Evolutionary conservation across 106 monocot species (phyloP).

Genomic region (Amphibolis antarctica): DNA sequence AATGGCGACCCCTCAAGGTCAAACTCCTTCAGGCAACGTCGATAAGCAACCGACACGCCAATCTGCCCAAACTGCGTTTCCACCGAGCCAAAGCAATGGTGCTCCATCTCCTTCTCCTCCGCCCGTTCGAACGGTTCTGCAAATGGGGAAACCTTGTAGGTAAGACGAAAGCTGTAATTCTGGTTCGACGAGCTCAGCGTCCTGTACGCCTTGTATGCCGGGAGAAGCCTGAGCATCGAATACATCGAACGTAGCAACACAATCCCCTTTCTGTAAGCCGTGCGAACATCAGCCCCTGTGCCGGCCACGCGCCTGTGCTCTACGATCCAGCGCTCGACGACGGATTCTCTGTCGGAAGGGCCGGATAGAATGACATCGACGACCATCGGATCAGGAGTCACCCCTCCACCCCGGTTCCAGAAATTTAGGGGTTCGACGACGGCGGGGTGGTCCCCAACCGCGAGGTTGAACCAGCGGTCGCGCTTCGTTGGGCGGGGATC

Average conservation of each 20-base stretch:
- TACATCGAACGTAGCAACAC: slow-evolving; percentile 68
- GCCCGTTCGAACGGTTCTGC: slow-evolving; percentile 44
- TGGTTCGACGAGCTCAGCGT: slow-evolving; percentile 43
- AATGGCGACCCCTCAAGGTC: slow-evolving; percentile 52
- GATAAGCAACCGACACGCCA: slow-evolving; percentile 45
- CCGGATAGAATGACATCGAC: slow-evolving; percentile 59
- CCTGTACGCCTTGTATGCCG: slow-evolving; percentile 46
- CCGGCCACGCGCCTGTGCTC: not conserved
- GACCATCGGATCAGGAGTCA: slow-evolving; percentile 42
- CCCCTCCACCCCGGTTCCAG: slow-evolving; percentile 18
- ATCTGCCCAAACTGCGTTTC: slow-evolving; percentile 74
- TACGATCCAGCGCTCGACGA: slow-evolving; percentile 33
- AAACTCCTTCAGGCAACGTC: slow-evolving; percentile 45
- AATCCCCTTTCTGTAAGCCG: slow-evolving; percentile 58
- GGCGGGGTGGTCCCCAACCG: slow-evolving; percentile 56
- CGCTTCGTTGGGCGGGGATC: slow-evolving; percentile 17
- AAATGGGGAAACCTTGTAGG: slow-evolving; percentile 61
- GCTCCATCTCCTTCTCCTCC: slow-evolving; percentile 40
- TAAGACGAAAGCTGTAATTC: slow-evolving; percentile 53
- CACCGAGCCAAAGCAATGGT: slow-evolving; percentile 43
- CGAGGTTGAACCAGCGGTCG: slow-evolving; percentile 93
- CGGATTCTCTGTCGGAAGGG: slow-evolving; percentile 2
- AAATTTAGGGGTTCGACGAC: slow-evolving; percentile 25
- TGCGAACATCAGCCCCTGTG: not conserved
- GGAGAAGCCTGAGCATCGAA: slow-evolving; percentile 55